Evolutionary conservation across 2,329 filamentous ascomycete species (phyloP), one percentile per base, ranked within the genome.

Genomic region (Fonsecaea pedrosoi): DNA sequence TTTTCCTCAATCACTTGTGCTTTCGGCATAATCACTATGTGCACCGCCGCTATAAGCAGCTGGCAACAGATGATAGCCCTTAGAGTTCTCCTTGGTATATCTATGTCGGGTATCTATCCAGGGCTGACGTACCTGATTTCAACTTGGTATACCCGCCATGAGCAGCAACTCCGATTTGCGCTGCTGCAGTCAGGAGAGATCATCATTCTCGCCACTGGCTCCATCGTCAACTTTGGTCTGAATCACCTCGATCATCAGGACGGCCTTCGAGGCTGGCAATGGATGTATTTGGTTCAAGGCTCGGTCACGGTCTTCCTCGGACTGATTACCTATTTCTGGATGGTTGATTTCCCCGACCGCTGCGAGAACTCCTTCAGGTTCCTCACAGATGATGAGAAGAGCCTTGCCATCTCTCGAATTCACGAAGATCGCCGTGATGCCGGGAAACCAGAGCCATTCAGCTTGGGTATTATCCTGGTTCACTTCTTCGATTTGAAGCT

Each of bases 51-150:
- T 71, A 85, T 91, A 45, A 83, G 82, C 37, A 87, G 82, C 12
- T 91, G 89, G 89, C 80, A 82, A 70, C 84, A 91, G 75, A 90
- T 92, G 88, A 89, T 91, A 64, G 87, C 83, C 0, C 76, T 91
- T 66, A 81, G 89, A 48, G 83, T 91, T 25, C 77, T 91, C 8
- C 82, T 91, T 1, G 89, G 89, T 40, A 86, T 90, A 34, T 82
- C 84, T 38, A 89, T 89, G 78, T 78, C 79, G 15, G 80, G 80
- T 0, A 79, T 83, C 38, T 82, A 80, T 60, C 81, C 78, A 21
- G 81, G 80, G 4, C 59, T 82, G 38, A 81, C 78, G 1, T 80
- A 82, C 69, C 73, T 82, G 18, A 79, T 82, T 67, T 85, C 84
- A 50, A 82, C 82, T 4, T 88, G 86, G 86, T 90, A 90, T 71